Evolutionary conservation across 2,329 filamentous ascomycete species (phyloP).

Genomic region (Apiospora kogelbergensis): DNA sequence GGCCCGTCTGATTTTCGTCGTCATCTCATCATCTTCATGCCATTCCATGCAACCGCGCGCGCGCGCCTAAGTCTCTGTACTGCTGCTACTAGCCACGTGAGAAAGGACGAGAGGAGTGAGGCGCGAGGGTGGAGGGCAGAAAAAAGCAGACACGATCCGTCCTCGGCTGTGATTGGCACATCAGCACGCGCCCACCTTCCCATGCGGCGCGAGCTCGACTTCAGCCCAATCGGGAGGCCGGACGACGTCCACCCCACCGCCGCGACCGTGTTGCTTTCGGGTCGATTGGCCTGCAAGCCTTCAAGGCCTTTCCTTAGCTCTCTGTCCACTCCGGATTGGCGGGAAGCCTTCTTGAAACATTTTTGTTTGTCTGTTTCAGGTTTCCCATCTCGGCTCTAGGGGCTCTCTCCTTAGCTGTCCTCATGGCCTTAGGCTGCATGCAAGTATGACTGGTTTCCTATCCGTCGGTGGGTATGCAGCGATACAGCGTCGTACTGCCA

Average conservation of each 20-base stretch:
- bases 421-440: background rate
- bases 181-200: conserved; percentile 13
- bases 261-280: conserved; percentile 16
- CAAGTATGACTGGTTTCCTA: conserved; percentile 7
- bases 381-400: background rate
- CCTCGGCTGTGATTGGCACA: conserved; percentile 10
- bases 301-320: background rate
- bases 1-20: conserved; percentile 2
- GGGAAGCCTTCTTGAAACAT: conserved; percentile 1
- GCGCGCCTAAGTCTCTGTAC: background rate
- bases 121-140: background rate
- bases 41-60: background rate
- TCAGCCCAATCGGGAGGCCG: conserved; percentile 14
- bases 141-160: background rate
- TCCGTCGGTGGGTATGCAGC: background rate
- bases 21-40: conserved; percentile 4
- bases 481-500: background rate
- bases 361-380: conserved; percentile 5
- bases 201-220: conserved; percentile 11
- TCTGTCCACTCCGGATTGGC: background rate
- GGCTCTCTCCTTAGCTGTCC: background rate
- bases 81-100: conserved; percentile 8
- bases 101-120: background rate
- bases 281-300: conserved; percentile 16
- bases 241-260: conserved; percentile 5